Percentiles rank a stretch among this genome's conserved stretches.
phyloP scores from a whole-genome alignment of 176 grass and related monocot genomes.

The Canna indica region DNA sequence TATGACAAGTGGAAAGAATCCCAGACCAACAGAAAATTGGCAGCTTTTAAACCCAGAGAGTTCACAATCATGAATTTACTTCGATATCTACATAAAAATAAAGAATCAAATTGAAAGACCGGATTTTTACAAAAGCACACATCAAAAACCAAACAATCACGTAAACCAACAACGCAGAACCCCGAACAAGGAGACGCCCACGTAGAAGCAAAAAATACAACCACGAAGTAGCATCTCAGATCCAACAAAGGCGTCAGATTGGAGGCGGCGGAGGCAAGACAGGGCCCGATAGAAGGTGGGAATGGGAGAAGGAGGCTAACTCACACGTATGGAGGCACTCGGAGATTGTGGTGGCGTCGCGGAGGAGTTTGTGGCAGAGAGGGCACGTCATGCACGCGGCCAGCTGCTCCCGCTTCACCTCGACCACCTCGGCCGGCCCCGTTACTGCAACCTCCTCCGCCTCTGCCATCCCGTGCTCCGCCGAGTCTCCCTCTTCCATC shows the following conservation, averaged over 20 bases:
- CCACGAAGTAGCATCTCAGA: background rate
- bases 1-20: background rate
- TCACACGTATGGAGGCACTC: conserved; percentile 89
- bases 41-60: background rate
- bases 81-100: background rate
- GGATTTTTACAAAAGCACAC: background rate
- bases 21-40: background rate
- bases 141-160: conserved; percentile 2
- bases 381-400: conserved; percentile 60
- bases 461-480: background rate
- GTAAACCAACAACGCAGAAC: background rate
- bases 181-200: background rate
- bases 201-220: background rate
- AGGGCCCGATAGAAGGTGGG: background rate
- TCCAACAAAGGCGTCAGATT: background rate
- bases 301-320: conserved; percentile 13
- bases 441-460: too few species aligned
- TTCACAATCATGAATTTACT: too few species aligned
- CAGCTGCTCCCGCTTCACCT: conserved; percentile 42
- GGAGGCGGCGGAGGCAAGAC: background rate
- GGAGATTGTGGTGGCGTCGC: conserved; percentile 71
- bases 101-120: background rate
- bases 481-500: conserved; percentile 10
- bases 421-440: conserved; percentile 21
- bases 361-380: conserved; percentile 56